phyloP scores from a whole-genome alignment of 2,329 filamentous ascomycete genomes.

The Amauroascus niger region DNA sequence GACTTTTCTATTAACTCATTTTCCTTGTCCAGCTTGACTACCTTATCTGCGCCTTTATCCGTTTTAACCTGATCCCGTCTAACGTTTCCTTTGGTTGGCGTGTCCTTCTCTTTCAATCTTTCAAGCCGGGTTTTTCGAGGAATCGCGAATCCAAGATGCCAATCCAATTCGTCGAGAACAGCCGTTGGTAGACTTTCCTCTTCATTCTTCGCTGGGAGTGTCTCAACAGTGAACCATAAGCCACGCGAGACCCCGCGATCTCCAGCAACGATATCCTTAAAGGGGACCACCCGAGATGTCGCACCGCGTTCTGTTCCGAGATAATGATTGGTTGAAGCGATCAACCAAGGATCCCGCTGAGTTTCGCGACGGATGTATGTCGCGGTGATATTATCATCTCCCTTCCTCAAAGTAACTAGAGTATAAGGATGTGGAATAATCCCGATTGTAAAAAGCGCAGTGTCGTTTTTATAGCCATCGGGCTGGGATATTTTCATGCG shows the following conservation, averaged over 20 bases:
- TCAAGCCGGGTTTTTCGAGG: slow-evolving; percentile 45
- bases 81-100: slow-evolving; percentile 14
- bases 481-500: slow-evolving; percentile 59
- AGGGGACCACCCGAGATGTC: slow-evolving; percentile 56
- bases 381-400: slow-evolving; percentile 50
- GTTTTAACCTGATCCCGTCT: slow-evolving; percentile 1
- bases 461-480: slow-evolving; percentile 59
- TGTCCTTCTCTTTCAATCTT: slow-evolving; percentile 26
- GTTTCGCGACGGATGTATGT: slow-evolving; percentile 58
- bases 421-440: slow-evolving; percentile 90
- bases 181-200: slow-evolving; percentile 47
- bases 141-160: slow-evolving; percentile 79
- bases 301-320: slow-evolving; percentile 55
- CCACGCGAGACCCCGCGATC: slow-evolving; percentile 54
- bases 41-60: slow-evolving; percentile 15
- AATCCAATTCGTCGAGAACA: slow-evolving; percentile 60
- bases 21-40: slow-evolving; percentile 32
- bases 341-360: slow-evolving; percentile 69
- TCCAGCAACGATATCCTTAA: slow-evolving; percentile 74
- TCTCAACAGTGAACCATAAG: slow-evolving; percentile 73
- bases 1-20: slow-evolving; percentile 43
- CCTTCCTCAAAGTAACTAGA: slow-evolving; percentile 55
- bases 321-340: slow-evolving; percentile 58
- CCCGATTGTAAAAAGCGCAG: slow-evolving; percentile 67
- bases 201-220: slow-evolving; percentile 36